Conservation (phyloP, 1,284 basidiomycete species). For the Ceratobasidium sp. region DNA sequence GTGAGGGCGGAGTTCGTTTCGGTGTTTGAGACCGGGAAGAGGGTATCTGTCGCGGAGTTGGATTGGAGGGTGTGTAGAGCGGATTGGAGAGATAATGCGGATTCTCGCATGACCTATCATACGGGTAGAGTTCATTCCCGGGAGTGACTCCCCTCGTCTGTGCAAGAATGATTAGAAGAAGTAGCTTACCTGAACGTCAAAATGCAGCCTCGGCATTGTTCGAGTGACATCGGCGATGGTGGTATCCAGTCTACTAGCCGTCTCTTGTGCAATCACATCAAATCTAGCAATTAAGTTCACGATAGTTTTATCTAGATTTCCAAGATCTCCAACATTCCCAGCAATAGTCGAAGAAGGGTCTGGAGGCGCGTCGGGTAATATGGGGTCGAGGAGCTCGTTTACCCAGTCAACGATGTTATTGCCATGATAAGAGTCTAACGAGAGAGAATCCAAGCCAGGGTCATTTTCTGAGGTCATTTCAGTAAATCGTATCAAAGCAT, state of each 20-base stretch:
- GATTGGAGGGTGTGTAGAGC: constrained; percentile 69
- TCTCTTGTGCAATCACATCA: constrained; percentile 88
- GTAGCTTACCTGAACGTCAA: constrained; percentile 81
- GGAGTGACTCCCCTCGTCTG: background rate
- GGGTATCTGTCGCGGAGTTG: constrained; percentile 55
- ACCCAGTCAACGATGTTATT: constrained; percentile 53
- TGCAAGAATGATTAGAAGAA: background rate
- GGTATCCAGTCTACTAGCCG: constrained; percentile 84
- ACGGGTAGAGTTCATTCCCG: constrained; percentile 7
- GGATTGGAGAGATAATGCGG: constrained; percentile 79
- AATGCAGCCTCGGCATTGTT: constrained; percentile 86
- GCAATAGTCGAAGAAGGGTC: constrained; percentile 60
- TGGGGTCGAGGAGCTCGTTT: constrained; percentile 53
- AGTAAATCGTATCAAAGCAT: no score
- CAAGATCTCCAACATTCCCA: constrained; percentile 62
- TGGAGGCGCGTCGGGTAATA: constrained; percentile 57
- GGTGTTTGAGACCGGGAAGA: constrained; percentile 60
- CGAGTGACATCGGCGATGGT: constrained; percentile 89
- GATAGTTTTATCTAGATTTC: constrained; percentile 79
- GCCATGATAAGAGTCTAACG: constrained; percentile 35
- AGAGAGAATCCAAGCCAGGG: background rate
- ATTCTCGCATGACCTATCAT: constrained; percentile 81
- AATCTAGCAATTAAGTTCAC: constrained; percentile 79
- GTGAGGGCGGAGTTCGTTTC: constrained; percentile 75
- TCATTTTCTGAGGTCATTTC: background rate